Evolutionary conservation across 78 protist genomes (phyloP).

Genomic region (Tieghemostelium lacteum): DNA sequence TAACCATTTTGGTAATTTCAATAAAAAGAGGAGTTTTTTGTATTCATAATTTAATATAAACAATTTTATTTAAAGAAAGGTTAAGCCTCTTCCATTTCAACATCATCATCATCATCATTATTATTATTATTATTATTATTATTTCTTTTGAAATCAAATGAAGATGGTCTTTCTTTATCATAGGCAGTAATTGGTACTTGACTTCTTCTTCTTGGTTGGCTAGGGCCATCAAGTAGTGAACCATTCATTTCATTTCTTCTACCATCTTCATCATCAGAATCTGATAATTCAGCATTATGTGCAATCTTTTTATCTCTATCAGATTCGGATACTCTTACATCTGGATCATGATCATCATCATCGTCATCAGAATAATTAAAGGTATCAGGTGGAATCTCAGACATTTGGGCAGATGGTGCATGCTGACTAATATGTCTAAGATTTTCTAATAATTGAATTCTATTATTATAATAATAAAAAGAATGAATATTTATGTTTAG

Average conservation of each 20-base stretch:
- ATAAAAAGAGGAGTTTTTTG: no score
- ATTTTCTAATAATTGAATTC: slow-evolving; percentile 52
- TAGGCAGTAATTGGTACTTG: slow-evolving; percentile 45
- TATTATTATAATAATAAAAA: neutral
- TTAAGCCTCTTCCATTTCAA: slow-evolving; percentile 21
- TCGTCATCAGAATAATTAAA: slow-evolving; percentile 40
- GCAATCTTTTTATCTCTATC: slow-evolving; percentile 32
- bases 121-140: neutral
- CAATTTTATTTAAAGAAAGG: neutral
- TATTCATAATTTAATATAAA: no score
- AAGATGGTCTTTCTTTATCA: slow-evolving; percentile 66
- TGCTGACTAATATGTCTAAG: slow-evolving; percentile 39
- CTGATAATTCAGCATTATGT: slow-evolving; percentile 54
- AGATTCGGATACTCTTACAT: slow-evolving; percentile 25
- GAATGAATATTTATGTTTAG: no score
- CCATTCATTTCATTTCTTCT: slow-evolving; percentile 58
- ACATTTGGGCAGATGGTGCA: slow-evolving; percentile 71
- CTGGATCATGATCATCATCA: slow-evolving; percentile 45
- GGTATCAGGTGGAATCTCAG: slow-evolving; percentile 77
- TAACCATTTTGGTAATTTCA: no score
- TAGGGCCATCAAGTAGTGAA: slow-evolving; percentile 5
- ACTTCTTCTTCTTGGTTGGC: slow-evolving; percentile 12
- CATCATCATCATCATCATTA: slow-evolving; percentile 9
- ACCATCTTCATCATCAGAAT: slow-evolving; percentile 77
- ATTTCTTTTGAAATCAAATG: slow-evolving; percentile 14